Conservation (phyloP, 192 early-diverging fungal species). For the Chytriomyces sp. region DNA sequence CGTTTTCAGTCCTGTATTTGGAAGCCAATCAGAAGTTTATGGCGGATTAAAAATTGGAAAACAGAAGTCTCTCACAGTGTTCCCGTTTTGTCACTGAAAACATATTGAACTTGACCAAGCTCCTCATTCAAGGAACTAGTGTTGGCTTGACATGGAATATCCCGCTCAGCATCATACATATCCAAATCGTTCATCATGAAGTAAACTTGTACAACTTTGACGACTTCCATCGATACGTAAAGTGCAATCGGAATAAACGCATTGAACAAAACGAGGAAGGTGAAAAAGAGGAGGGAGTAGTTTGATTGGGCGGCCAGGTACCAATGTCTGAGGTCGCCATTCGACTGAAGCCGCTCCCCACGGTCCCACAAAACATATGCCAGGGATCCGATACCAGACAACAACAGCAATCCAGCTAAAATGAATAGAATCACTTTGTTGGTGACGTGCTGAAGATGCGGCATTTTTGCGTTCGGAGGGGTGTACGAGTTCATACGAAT, state of each 20-base stretch:
- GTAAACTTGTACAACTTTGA: conserved; percentile 74
- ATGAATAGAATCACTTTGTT: conserved; percentile 51
- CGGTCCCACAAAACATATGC: conserved; percentile 34
- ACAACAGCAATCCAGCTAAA: conserved; percentile 39
- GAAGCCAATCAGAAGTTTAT: not conserved
- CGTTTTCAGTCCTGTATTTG: conserved; percentile 68
- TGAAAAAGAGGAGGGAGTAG: conserved; percentile 56
- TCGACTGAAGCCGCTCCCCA: not conserved
- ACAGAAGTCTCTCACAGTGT: conserved; percentile 57
- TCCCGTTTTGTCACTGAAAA: conserved; percentile 91
- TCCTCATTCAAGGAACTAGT: conserved; percentile 87
- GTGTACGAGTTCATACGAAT: conserved; percentile 55
- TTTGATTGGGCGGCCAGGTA: conserved; percentile 17
- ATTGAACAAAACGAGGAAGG: conserved; percentile 81
- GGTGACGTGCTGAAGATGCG: conserved; percentile 44
- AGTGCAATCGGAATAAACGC: conserved; percentile 88
- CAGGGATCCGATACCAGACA: conserved; percentile 36
- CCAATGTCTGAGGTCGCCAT: conserved; percentile 24
- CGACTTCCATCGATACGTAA: conserved; percentile 85
- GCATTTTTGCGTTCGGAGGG: conserved; percentile 40
- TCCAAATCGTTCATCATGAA: conserved; percentile 79
- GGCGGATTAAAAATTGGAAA: not conserved
- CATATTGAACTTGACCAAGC: conserved; percentile 81
- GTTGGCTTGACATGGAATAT: conserved; percentile 75
- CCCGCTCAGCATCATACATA: conserved; percentile 76